Evolutionary conservation across 108 stramenopile species (phyloP).

Genomic region (Epithemia pelagica): DNA sequence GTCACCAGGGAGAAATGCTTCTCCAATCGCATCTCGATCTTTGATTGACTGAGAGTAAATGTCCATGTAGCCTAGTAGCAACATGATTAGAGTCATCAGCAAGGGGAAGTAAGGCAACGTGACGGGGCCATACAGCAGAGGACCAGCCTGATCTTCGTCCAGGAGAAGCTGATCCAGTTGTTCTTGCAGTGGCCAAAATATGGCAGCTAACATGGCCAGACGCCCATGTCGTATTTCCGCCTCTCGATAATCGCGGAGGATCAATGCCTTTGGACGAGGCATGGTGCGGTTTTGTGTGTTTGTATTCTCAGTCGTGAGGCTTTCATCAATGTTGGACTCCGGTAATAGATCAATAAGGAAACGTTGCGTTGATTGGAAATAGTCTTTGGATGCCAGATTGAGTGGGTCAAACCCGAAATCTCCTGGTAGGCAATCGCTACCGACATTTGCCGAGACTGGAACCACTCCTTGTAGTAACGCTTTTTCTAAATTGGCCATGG

Average conservation of each 20-base stretch:
- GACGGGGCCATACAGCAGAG: constrained; percentile 57
- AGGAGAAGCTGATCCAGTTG: constrained; percentile 64
- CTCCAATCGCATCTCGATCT: constrained; percentile 59
- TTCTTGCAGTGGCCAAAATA: constrained; percentile 83
- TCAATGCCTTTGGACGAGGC: constrained; percentile 57
- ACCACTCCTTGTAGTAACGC: constrained; percentile 52
- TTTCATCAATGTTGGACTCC: constrained; percentile 1
- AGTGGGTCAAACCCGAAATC: constrained; percentile 86
- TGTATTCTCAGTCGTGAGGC: neutral
- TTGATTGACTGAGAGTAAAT: constrained; percentile 69
- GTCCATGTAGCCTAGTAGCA: constrained; percentile 79
- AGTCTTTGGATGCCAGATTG: constrained; percentile 59
- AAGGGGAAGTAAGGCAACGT: constrained; percentile 75
- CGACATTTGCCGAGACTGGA: constrained; percentile 68
- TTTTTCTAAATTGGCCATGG: constrained; percentile 22
- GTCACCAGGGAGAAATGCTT: constrained; percentile 82
- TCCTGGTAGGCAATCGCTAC: constrained; percentile 67
- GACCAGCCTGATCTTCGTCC: constrained; percentile 46
- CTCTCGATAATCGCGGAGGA: constrained; percentile 79
- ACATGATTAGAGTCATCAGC: constrained; percentile 72
- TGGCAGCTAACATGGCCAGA: constrained; percentile 83
- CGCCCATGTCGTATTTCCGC: constrained; percentile 88
- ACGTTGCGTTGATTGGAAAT: constrained; percentile 48
- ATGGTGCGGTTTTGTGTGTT: neutral
- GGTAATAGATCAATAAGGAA: constrained; percentile 44